Conservation (phyloP, 176 grass and related monocot species). For the Cenchrus purpureus region DNA sequence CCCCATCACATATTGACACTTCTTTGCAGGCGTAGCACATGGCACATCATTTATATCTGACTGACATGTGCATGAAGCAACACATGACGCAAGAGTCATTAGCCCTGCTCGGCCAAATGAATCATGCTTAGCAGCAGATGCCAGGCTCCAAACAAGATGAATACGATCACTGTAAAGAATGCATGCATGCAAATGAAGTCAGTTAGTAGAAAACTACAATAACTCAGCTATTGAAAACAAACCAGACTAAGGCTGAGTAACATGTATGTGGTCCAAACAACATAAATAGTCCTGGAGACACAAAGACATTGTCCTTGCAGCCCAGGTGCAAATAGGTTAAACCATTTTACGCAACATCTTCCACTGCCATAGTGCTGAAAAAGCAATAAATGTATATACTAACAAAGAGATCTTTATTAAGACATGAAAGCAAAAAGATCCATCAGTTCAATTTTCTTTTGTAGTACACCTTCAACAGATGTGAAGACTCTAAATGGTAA, state of each 20-base stretch:
- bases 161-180: slow-evolving; percentile 66
- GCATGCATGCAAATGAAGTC: slow-evolving; percentile 35
- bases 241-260: slow-evolving; percentile 2
- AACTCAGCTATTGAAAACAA: slow-evolving; percentile 32
- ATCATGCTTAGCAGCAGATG: slow-evolving; percentile 70
- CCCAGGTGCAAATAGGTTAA: slow-evolving; percentile 3
- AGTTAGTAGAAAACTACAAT: slow-evolving; percentile 21
- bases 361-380: neutral
- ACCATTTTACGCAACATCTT: neutral
- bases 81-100: slow-evolving; percentile 91
- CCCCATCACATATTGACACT: slow-evolving; percentile 45
- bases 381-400: neutral
- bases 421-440: neutral
- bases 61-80: slow-evolving; percentile 65
- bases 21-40: slow-evolving; percentile 42
- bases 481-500: slow-evolving; percentile 13
- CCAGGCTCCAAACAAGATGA: slow-evolving; percentile 76
- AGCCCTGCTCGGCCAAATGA: slow-evolving; percentile 93
- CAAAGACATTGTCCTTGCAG: slow-evolving; percentile 15
- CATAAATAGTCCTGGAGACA: neutral
- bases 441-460: slow-evolving; percentile 11
- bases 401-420: slow-evolving; percentile 8
- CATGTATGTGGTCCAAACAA: slow-evolving; percentile 24
- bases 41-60: slow-evolving; percentile 51
- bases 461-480: slow-evolving; percentile 17